Evolutionary conservation across 371 early-diverging fungal genomes (phyloP).

Genomic region (Mucor plumbeus): DNA sequence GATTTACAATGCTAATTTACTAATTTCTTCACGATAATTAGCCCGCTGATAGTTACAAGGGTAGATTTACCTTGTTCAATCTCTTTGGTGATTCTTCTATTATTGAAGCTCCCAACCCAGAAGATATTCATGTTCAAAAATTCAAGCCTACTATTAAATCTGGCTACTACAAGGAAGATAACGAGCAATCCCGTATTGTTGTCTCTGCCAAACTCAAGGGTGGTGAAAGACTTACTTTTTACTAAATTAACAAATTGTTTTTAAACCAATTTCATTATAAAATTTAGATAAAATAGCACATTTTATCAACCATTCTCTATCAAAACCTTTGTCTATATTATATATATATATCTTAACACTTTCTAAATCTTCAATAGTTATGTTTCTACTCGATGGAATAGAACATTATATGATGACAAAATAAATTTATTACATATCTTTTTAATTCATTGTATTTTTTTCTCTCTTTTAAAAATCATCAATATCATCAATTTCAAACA

Average conservation of each 20-base stretch:
- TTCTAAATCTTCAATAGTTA: neutral
- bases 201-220: slow-evolving; percentile 28
- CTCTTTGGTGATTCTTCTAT: slow-evolving; percentile 26
- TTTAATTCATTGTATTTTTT: too few relatives aligned
- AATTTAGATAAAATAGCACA: neutral
- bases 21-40: neutral
- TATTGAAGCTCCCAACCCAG: slow-evolving; percentile 37
- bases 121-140: slow-evolving; percentile 39
- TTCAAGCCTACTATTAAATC: slow-evolving; percentile 24
- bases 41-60: slow-evolving; percentile 37
- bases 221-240: slow-evolving; percentile 22
- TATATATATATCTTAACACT: neutral
- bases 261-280: neutral
- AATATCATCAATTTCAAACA: slow-evolving; percentile 60
- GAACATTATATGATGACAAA: too few relatives aligned
- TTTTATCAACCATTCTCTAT: slow-evolving; percentile 15
- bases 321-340: neutral
- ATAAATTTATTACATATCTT: too few relatives aligned
- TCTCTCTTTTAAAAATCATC: slow-evolving; percentile 19
- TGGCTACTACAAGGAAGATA: slow-evolving; percentile 39
- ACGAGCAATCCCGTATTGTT: slow-evolving; percentile 20
- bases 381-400: too few relatives aligned
- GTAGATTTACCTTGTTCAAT: slow-evolving; percentile 28
- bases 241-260: slow-evolving; percentile 1
- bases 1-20: too few relatives aligned